Evolutionary conservation across 371 early-diverging fungal species (phyloP), one percentile per base, ranked within the genome.

Genomic region (Saksenaea vasiformis): DNA sequence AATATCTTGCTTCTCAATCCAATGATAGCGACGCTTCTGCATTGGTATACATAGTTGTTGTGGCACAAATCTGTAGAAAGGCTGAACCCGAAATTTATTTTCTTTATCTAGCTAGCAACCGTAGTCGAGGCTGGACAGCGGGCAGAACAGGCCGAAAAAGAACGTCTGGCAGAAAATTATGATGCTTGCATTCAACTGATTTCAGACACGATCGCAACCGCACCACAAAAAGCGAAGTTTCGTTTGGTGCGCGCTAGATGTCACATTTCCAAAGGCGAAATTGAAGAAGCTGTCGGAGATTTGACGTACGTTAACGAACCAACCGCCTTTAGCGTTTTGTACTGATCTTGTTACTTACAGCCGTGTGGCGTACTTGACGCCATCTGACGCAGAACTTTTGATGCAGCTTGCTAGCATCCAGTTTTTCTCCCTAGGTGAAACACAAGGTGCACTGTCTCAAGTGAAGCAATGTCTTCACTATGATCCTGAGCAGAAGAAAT

Each of bases 401-500:
- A 64, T 86, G 28, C 78, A 82, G 17, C 76, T 96, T 44, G 87
- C 93, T 17, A 82, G 83, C 22, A 82, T 98, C 68, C 91, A 92
- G 69, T 95, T 80, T 53, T 87, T 80, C 60, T 87, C 80, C 36
- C 64, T 92, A 35, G 79, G 91, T 55, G 90, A 92, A 76, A 79
- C 87, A 0, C 80, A 85, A 54, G 82, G 86, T 26, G 91, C 95
- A 2, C 44, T 94, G 35, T 68, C 82, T 1, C 80, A 86, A 65
- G 79, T 91, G 44, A 94, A 95, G 61, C 91, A 91, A 59, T 97
- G 96, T 69, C 77, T 96, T 13, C 87, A 89, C 41, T 88, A 87
- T 19, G 98, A 98, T 67, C 97, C 96, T 0, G 98, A 98, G 54
- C 86, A 95, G 71, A 91, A 91, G 72, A 60, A 77, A 53, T 98